A percentile compares a stretch with the other conserved stretches of the same genome.
Conservation (phyloP, 495 filamentous ascomycete genomes). For the Aspergillus diversus region DNA sequence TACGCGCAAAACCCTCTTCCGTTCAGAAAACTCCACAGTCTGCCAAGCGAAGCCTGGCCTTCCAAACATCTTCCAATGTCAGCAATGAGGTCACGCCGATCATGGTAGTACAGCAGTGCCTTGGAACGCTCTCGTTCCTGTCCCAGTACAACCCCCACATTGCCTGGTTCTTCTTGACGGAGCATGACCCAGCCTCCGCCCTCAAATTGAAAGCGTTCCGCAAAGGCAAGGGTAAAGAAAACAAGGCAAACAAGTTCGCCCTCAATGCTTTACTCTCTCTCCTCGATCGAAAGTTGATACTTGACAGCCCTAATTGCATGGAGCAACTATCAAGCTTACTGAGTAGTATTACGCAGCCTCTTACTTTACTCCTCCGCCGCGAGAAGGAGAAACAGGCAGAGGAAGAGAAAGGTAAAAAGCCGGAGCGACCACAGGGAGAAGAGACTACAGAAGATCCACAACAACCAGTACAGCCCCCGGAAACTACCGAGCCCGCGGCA, state of each 20-base stretch:
- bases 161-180: slow-evolving; percentile 90
- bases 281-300: slow-evolving; percentile 87
- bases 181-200: slow-evolving; percentile 77
- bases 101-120: slow-evolving; percentile 93
- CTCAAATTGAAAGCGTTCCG: slow-evolving; percentile 77
- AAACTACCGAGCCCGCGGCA: slow-evolving; percentile 27
- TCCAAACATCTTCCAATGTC: slow-evolving; percentile 55
- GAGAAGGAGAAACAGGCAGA: slow-evolving; percentile 74
- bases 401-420: slow-evolving; percentile 58
- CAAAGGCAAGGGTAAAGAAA: slow-evolving; percentile 86
- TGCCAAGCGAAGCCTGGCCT: slow-evolving; percentile 69
- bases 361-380: slow-evolving; percentile 79
- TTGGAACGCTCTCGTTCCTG: slow-evolving; percentile 78
- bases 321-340: slow-evolving; percentile 86
- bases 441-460: slow-evolving; percentile 26
- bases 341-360: slow-evolving; percentile 83
- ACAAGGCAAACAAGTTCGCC: slow-evolving; percentile 82
- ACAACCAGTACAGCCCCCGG: slow-evolving; percentile 22
- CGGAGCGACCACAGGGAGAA: slow-evolving; percentile 36
- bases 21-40: slow-evolving; percentile 77
- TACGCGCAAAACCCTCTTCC: slow-evolving; percentile 82
- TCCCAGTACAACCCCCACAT: slow-evolving; percentile 82
- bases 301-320: slow-evolving; percentile 95
- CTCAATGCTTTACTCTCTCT: slow-evolving; percentile 88
- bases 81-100: slow-evolving; percentile 84